Conservation (phyloP, 495 filamentous ascomycete genomes). For the Recurvomyces mirabilis region DNA sequence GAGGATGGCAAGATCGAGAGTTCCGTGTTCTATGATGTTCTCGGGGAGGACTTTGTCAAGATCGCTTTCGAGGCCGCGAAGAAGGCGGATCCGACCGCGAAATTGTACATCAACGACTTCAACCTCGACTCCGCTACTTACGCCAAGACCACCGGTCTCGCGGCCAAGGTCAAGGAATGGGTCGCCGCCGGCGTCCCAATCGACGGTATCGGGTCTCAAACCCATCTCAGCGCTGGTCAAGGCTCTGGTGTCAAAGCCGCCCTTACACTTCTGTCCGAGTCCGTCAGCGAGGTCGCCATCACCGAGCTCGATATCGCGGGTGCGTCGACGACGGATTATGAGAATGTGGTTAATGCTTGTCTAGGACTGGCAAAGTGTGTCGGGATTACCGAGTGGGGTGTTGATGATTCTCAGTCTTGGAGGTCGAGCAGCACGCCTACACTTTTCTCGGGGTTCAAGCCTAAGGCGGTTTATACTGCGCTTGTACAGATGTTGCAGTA, state of each 20-base stretch:
- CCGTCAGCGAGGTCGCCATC: conserved; percentile 46
- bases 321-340: conserved; percentile 49
- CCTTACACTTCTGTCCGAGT: conserved; percentile 44
- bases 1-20: conserved; percentile 48
- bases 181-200: conserved; percentile 54
- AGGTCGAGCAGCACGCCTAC: conserved; percentile 46
- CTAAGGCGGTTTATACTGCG: conserved; percentile 55
- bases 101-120: conserved; percentile 51
- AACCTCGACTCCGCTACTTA: conserved; percentile 34
- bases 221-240: conserved; percentile 45
- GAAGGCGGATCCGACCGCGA: conserved; percentile 40
- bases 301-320: conserved; percentile 53
- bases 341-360: conserved; percentile 53
- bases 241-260: conserved; percentile 36
- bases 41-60: conserved; percentile 45
- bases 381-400: conserved; percentile 61
- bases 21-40: conserved; percentile 47
- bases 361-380: conserved; percentile 52
- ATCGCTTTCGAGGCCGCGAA: conserved; percentile 51
- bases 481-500: conserved; percentile 32
- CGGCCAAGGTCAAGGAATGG: conserved; percentile 55
- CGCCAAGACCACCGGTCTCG: conserved; percentile 52
- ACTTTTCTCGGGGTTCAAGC: conserved; percentile 49
- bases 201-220: conserved; percentile 61
- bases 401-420: conserved; percentile 56